Conservation (phyloP, 495 filamentous ascomycete species). For the Podospora bellae-mahoneyi region DNA sequence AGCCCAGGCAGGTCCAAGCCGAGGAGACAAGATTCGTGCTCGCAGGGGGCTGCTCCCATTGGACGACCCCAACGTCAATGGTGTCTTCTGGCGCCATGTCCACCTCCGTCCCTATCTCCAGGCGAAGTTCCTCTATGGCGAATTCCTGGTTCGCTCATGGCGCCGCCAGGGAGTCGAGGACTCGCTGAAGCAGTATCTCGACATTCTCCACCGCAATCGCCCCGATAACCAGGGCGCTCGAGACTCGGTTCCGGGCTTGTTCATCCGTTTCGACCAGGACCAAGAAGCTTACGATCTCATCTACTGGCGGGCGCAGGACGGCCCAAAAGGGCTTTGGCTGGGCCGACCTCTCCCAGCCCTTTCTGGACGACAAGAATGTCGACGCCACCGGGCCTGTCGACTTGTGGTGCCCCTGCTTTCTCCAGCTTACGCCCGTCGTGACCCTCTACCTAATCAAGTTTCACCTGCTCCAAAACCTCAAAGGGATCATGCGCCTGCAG, state of each 20-base stretch:
- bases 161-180: constrained; percentile 35
- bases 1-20: constrained; percentile 15
- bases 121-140: constrained; percentile 28
- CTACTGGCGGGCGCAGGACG: constrained; percentile 43
- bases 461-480: constrained; percentile 12
- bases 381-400: constrained; percentile 34
- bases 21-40: constrained; percentile 34
- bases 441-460: constrained; percentile 20
- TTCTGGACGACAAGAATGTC: constrained; percentile 37
- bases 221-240: constrained; percentile 49
- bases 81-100: constrained; percentile 39
- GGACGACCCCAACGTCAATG: constrained; percentile 19
- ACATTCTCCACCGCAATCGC: constrained; percentile 41
- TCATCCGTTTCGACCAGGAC: constrained; percentile 48
- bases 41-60: constrained; percentile 16
- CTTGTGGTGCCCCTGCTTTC: constrained; percentile 12
- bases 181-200: constrained; percentile 35
- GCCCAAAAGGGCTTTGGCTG: constrained; percentile 33
- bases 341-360: constrained; percentile 32
- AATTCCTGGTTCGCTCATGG: constrained; percentile 34
- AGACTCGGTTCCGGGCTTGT: constrained; percentile 38
- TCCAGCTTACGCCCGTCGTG: constrained; percentile 2
- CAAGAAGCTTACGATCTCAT: constrained; percentile 57
- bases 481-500: constrained; percentile 1
- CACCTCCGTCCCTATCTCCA: constrained; percentile 46